phyloP scores from a whole-genome alignment of 2,329 filamentous ascomycete species.

The Monosporascus cannonballus region DNA sequence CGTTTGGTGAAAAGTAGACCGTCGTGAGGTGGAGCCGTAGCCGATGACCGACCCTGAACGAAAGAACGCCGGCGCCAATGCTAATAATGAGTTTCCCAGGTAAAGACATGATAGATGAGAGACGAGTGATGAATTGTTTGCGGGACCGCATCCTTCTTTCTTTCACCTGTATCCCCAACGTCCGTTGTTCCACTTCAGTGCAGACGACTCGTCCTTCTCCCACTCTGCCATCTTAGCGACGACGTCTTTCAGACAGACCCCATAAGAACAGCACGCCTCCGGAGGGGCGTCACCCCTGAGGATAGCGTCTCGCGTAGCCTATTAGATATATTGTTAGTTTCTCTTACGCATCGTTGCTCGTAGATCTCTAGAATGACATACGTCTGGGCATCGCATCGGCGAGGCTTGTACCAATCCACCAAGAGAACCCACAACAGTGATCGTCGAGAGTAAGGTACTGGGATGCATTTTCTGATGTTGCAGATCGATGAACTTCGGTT shows the following conservation, averaged over 20 bases:
- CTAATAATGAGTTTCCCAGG: no score
- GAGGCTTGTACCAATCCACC: slow-evolving; percentile 22
- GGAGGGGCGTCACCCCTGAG: slow-evolving; percentile 40
- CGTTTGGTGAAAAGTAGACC: no score
- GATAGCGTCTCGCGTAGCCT: slow-evolving; percentile 36
- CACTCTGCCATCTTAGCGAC: slow-evolving; percentile 37
- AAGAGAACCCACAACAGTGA: slow-evolving; percentile 20
- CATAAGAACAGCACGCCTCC: slow-evolving; percentile 50
- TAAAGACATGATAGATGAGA: no score
- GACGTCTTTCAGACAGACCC: slow-evolving; percentile 43
- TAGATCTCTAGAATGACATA: slow-evolving; percentile 15
- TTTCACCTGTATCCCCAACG: neutral
- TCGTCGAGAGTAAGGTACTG: slow-evolving; percentile 13
- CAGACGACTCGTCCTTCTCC: neutral
- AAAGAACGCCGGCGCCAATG: no score
- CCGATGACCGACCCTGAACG: no score
- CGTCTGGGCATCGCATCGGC: slow-evolving; percentile 34
- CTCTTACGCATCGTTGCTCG: neutral
- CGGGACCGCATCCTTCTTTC: neutral
- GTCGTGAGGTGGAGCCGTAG: no score
- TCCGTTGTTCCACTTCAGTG: neutral
- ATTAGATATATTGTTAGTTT: slow-evolving; percentile 5
- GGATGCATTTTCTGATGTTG: slow-evolving; percentile 19
- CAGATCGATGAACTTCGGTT: no score
- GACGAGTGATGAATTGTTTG: no score